phyloP scores from a whole-genome alignment of 257 asterid species.

The Capsicum chinense region DNA sequence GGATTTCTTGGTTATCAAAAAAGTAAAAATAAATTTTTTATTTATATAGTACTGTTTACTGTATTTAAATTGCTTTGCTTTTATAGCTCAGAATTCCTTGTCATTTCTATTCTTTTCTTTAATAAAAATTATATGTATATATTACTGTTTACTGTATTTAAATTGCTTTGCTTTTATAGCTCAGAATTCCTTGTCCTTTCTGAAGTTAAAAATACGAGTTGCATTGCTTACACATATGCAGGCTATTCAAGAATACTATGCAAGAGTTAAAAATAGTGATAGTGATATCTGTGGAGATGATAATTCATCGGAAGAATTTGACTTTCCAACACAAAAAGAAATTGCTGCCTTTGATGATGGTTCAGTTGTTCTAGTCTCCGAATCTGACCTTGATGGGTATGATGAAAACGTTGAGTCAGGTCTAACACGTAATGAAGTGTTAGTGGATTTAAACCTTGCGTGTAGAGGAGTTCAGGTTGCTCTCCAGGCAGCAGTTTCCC shows the following conservation, averaged over 20 bases:
- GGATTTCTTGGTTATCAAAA: neutral
- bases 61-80: neutral
- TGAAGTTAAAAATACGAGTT: neutral
- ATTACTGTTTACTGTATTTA: neutral
- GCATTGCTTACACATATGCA: conserved; percentile 40
- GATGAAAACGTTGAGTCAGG: conserved; percentile 51
- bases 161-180: neutral
- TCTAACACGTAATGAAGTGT: conserved; percentile 32
- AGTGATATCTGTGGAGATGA: conserved; percentile 22
- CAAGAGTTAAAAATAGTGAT: conserved; percentile 44
- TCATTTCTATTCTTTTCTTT: neutral
- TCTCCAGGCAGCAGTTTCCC: conserved; percentile 67
- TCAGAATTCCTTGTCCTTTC: conserved; percentile 8
- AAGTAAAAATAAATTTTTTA: neutral
- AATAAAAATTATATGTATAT: neutral
- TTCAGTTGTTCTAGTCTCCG: conserved; percentile 72
- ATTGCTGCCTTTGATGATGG: conserved; percentile 63
- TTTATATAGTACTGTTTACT: neutral
- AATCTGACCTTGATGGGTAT: conserved; percentile 87
- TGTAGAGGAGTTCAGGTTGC: conserved; percentile 73
- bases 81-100: conserved; percentile 7
- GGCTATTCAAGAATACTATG: conserved; percentile 78
- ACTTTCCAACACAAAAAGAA: conserved; percentile 38
- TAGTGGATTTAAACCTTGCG: conserved; percentile 54
- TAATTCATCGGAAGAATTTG: conserved; percentile 28